Conservation (phyloP, 2,329 filamentous ascomycete species). For the Fusarium albidum region DNA sequence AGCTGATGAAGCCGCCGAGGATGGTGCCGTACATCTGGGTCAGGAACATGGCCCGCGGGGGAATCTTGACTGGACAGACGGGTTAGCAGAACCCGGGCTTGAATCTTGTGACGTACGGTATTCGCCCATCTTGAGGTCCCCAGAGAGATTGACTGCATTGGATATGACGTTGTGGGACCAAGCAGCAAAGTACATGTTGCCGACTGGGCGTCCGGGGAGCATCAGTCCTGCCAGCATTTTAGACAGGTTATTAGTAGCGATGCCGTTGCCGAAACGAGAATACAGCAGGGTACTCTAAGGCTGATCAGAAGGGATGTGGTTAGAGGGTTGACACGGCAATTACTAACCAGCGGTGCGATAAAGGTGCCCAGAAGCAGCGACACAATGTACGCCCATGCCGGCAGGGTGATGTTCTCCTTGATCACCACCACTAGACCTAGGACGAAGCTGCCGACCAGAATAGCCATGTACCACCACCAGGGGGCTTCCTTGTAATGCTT, state of each 20-base stretch:
- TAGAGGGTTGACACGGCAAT: too few relatives aligned
- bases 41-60: conserved; percentile 62
- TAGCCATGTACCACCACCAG: conserved; percentile 56
- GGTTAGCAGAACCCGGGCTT: too few relatives aligned
- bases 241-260: conserved; percentile 66
- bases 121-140: conserved; percentile 66
- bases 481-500: conserved; percentile 61
- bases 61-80: conserved; percentile 57
- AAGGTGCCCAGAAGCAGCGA: conserved; percentile 52
- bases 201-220: conserved; percentile 59
- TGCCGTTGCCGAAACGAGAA: conserved; percentile 63
- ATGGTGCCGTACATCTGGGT: conserved; percentile 65
- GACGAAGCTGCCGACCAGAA: conserved; percentile 55
- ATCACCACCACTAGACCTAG: conserved; percentile 56
- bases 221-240: conserved; percentile 64
- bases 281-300: conserved; percentile 63
- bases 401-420: conserved; percentile 56
- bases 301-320: too few relatives aligned
- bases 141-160: conserved; percentile 58
- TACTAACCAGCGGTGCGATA: conserved; percentile 59
- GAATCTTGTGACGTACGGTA: too few relatives aligned
- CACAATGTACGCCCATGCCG: conserved; percentile 57
- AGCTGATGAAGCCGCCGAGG: conserved; percentile 62
- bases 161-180: conserved; percentile 66
- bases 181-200: conserved; percentile 66